Conservation (phyloP, 805 yeast species). For the Jamesozyma piceae region DNA sequence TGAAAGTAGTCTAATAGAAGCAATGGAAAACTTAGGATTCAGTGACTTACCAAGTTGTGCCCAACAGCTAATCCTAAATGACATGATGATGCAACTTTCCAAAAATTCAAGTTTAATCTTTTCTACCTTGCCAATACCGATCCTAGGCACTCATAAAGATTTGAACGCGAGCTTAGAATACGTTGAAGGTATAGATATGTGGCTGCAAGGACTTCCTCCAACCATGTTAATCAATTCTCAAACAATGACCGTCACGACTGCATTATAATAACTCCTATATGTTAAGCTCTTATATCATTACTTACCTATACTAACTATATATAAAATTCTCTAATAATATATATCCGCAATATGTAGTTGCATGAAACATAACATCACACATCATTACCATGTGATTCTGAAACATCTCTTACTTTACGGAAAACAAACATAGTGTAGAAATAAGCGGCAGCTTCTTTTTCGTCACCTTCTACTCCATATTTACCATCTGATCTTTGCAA, state of each 20-base stretch:
- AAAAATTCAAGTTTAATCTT: slow-evolving; percentile 61
- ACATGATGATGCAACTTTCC: slow-evolving; percentile 64
- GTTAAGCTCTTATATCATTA: too few relatives aligned
- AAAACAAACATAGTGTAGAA: slow-evolving; percentile 80
- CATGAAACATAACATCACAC: too few relatives aligned
- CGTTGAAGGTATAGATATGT: slow-evolving; percentile 62
- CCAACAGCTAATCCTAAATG: slow-evolving; percentile 82
- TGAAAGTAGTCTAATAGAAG: slow-evolving; percentile 27
- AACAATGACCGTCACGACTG: slow-evolving; percentile 93
- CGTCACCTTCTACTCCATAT: slow-evolving; percentile 81
- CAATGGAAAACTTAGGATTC: slow-evolving; percentile 43
- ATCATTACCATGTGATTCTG: slow-evolving; percentile 2
- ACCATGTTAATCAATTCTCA: slow-evolving; percentile 76
- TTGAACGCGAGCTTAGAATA: slow-evolving; percentile 65
- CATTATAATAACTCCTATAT: slow-evolving; percentile 55
- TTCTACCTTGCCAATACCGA: slow-evolving; percentile 85
- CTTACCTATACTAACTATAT: too few relatives aligned
- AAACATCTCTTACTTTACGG: slow-evolving; percentile 41
- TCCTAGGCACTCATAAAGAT: slow-evolving; percentile 67
- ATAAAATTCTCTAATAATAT: too few relatives aligned
- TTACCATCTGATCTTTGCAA: slow-evolving; percentile 70
- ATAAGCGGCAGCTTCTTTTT: slow-evolving; percentile 79
- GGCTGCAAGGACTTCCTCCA: slow-evolving; percentile 82
- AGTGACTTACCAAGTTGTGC: slow-evolving; percentile 87
- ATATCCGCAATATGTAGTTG: too few relatives aligned